Evolutionary conservation across 2,329 filamentous ascomycete genomes (phyloP), one percentile per base, ranked within the genome.

Genomic region (Aspergillus intermedius): DNA sequence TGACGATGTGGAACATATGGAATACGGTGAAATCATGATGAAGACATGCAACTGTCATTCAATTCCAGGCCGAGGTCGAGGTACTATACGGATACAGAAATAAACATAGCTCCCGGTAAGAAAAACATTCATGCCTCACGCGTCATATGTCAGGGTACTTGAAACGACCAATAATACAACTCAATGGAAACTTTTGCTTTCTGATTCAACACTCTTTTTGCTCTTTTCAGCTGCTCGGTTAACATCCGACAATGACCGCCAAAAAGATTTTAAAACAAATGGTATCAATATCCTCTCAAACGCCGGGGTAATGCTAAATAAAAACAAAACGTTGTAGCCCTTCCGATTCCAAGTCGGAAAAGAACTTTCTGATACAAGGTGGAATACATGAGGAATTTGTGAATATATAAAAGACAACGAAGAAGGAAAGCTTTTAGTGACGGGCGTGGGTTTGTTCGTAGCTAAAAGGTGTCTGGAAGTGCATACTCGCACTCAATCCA

Each of bases 401-500:
- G n/a, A 44, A 39, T 15, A 46, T 55, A 40, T 42, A 42, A 46
- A 41, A 46, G 54, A 44, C 15, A 45, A 34, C 34, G 45, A 45
- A 50, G 42, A 51, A 34, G 34, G 9, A 34, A 34, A 22, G 40
- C 19, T 47, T 21, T 56, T 49, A 66, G 54, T 62, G 63, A 42
- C 68, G 68, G 30, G 66, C 50, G 56, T 67, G 62, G 52, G 61
- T 65, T 50, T 72, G 68, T 48, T 69, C 64, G 53, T 72, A 74
- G 50, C 69, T 71, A 68, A 91, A 93, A 48, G 88, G 86, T 2
- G 86, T 87, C 9, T 90, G 90, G 61, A 95, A 95, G 56, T 91
- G 88, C 91, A 95, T 95, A 71, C 88, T 95, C 32, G 91, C 91
- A 50, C 87, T 91, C 46, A 96, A 76, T 10, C 91, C 91, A 61